phyloP scores from a whole-genome alignment of 208 protist genomes.

The Leishmania mexicana region DNA sequence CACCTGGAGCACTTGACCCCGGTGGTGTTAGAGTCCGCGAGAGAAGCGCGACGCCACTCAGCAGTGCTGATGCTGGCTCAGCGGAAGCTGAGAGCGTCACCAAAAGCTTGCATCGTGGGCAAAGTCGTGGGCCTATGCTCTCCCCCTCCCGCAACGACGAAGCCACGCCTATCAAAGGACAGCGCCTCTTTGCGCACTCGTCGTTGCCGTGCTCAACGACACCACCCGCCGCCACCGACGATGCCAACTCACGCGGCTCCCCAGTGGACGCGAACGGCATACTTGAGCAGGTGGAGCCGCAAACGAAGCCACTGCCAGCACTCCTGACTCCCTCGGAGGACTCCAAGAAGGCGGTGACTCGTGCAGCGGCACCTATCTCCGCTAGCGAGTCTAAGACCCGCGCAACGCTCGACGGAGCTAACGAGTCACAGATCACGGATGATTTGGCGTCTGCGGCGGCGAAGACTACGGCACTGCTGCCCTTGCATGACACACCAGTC shows the following conservation, averaged over 20 bases:
- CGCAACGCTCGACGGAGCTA: no score
- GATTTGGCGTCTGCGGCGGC: not conserved
- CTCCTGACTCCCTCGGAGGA: not conserved
- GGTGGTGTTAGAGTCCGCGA: not conserved
- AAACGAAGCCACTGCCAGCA: not conserved
- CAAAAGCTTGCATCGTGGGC: not conserved
- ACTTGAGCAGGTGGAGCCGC: not conserved
- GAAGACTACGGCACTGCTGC: no score
- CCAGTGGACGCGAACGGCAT: not conserved
- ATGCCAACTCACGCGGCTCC: not conserved
- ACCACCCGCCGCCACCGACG: not conserved
- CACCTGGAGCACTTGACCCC: not conserved
- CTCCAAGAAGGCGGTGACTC: not conserved
- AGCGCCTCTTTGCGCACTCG: not conserved
- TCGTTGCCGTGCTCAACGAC: not conserved
- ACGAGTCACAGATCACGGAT: not conserved
- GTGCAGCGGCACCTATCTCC: not conserved
- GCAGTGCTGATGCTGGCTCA: not conserved
- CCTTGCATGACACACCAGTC: not conserved
- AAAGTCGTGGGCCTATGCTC: slow-evolving; percentile 1
- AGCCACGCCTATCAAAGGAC: not conserved
- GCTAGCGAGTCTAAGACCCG: not conserved
- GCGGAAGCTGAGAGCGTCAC: not conserved
- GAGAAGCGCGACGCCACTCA: not conserved
- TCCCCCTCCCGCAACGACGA: slow-evolving; percentile 5